Conservation (phyloP, 192 early-diverging fungal species). For the Entomortierella beljakovae region DNA sequence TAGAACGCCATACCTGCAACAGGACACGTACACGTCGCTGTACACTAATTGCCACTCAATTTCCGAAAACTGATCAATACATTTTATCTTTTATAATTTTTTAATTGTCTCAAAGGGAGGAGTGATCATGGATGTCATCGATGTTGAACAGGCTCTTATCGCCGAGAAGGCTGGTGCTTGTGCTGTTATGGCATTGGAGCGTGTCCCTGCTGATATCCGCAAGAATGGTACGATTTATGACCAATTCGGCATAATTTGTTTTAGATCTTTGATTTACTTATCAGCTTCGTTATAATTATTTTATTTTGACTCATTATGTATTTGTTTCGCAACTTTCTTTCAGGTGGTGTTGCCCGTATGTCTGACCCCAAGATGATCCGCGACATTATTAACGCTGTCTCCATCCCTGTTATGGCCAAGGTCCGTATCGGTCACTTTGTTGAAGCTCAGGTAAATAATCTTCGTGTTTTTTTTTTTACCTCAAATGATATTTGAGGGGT, state of each 20-base stretch:
- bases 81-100: conserved; percentile 10
- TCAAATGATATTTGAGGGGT: too few species aligned
- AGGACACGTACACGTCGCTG: too few species aligned
- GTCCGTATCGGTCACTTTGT: conserved; percentile 99
- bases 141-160: conserved; percentile 97
- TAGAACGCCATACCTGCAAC: too few species aligned
- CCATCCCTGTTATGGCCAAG: conserved; percentile 99
- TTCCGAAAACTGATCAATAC: conserved; percentile 1
- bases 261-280: not conserved
- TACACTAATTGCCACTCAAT: too few species aligned
- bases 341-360: conserved; percentile 97
- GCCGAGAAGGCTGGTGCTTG: conserved; percentile 97
- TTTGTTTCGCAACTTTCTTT: not conserved
- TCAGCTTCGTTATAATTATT: too few species aligned
- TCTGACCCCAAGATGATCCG: conserved; percentile 98
- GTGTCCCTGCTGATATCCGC: conserved; percentile 99
- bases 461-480: too few species aligned
- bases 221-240: conserved; percentile 79
- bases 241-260: too few species aligned
- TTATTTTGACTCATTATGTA: not conserved
- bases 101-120: too few species aligned
- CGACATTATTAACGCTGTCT: conserved; percentile 94
- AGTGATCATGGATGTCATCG: conserved; percentile 99
- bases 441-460: conserved; percentile 85
- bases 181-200: conserved; percentile 97